Conservation (phyloP, 148 eudicot species). For the Chenopodium album region DNA sequence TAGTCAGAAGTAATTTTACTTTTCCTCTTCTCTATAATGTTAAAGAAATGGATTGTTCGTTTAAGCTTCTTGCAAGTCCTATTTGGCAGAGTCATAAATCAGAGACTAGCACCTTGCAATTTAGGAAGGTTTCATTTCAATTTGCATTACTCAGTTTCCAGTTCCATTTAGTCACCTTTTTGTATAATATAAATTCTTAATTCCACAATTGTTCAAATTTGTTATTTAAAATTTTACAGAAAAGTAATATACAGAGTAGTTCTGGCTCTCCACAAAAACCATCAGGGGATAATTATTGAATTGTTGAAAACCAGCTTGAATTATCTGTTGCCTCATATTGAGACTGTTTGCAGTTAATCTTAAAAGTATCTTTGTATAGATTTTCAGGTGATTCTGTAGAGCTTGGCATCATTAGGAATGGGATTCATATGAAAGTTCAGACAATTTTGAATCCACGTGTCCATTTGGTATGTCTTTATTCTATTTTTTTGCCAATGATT, state of each 20-base stretch:
- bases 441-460: conserved; percentile 72
- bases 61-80: not conserved
- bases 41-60: not conserved
- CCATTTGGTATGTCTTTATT: conserved; percentile 64
- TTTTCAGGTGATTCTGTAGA: conserved; percentile 86
- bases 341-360: conserved; percentile 12
- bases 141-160: not conserved
- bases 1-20: conserved; percentile 73
- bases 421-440: conserved; percentile 66
- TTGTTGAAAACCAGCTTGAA: not conserved
- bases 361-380: conserved; percentile 44
- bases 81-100: not conserved
- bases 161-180: not conserved
- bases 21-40: conserved; percentile 1
- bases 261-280: not conserved
- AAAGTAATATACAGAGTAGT: not conserved
- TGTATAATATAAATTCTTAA: too few species aligned
- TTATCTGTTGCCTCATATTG: not conserved
- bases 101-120: not conserved
- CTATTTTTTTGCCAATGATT: not conserved
- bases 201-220: too few species aligned
- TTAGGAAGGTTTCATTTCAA: not conserved
- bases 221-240: too few species aligned
- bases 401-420: conserved; percentile 85
- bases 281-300: not conserved